Evolutionary conservation across 306 rosid genomes (phyloP), one percentile per base, ranked within the genome.

Genomic region (Inga laurina): DNA sequence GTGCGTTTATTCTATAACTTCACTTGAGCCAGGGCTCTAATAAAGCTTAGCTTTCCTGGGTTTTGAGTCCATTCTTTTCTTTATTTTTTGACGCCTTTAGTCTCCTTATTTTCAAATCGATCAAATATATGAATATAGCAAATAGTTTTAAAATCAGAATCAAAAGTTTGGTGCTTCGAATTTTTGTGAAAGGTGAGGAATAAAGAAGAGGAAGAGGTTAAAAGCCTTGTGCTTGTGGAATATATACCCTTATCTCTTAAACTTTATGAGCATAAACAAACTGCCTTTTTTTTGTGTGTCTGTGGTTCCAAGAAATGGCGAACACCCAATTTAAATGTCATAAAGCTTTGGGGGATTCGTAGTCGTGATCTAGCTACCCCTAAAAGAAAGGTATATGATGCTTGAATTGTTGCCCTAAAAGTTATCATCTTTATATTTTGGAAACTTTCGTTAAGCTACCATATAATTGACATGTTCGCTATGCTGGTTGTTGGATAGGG

Each of bases 201-300:
- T 72, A 80, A 72, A 69, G 66, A 67, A 46, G 79, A 74, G 44
- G 66, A 69, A 67, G 81, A 75, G 65, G 80, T 57, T 56, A 82
- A 66, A 85, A 79, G 88, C 74, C 44, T 77, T 69, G 81, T 70
- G 82, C 81, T 75, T 12, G 70, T 56, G 85, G 90, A 87, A 87
- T 82, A 84, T 79, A 84, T 87, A 56, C 90, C 83, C 74, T 84
- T 88, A 78, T 88, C 76, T 88, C 76, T 64, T 27, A 32, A 79
- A 70, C 88, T 82, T 87, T 76, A 64, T 5, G 43, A 51, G 75
- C 75, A 84, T 69, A 44, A 66, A 21, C 78, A 32, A 62, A 43
- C 54, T 78, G 51, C 44, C 24, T 61, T 80, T 30, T 16, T 27
- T 27, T 8, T 62, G 0, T 27, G 80, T 46, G n/a, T 69, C 79